A percentile compares a stretch with the other conserved stretches of the same genome.
These are phyloP conservation scores for Halenospora varia DNA, from an alignment of 495 filamentous ascomycete species.

Conservation along the genomic window DNA sequence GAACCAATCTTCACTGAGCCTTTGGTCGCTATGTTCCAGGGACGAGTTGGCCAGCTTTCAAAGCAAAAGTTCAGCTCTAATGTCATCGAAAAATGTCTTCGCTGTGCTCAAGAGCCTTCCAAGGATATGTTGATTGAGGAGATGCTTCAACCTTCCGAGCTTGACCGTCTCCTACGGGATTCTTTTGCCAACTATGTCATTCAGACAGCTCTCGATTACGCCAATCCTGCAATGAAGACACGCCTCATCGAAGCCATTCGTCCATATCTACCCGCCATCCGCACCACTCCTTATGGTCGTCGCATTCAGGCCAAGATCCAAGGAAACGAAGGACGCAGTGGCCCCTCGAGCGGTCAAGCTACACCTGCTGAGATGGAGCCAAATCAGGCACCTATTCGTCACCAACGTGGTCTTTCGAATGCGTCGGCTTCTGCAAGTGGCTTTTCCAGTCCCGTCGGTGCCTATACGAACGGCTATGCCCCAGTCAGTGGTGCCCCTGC, in stretches of 20 bases:
- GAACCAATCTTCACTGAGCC: constrained; percentile 81
- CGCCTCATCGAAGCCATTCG: constrained; percentile 78
- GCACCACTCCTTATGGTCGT: constrained; percentile 86
- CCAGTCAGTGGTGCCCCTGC: constrained; percentile 7
- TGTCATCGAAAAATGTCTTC: constrained; percentile 95
- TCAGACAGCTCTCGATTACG: constrained; percentile 89
- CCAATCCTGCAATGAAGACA: constrained; percentile 63
- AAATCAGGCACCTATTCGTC: constrained; percentile 14
- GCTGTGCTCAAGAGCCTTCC: constrained; percentile 63
- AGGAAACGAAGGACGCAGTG: constrained; percentile 27
- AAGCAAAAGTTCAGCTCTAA: constrained; percentile 99
- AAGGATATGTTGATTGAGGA: constrained; percentile 82
- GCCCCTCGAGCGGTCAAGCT: constrained; percentile 24
- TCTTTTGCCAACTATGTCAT: constrained; percentile 96
- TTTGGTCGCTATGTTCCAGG: constrained; percentile 70
- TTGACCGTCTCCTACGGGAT: constrained; percentile 84
- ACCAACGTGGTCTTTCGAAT: constrained; percentile 22
- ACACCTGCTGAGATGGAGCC: constrained; percentile 23
- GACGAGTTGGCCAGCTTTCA: constrained; percentile 70
- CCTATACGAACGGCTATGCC: constrained; percentile 20
- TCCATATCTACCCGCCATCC: constrained; percentile 75
- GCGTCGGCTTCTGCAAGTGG: constrained; percentile 9
- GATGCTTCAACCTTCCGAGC: constrained; percentile 67
- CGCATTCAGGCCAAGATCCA: constrained; percentile 83
- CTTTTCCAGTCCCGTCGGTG: constrained; percentile 9